Percentiles rank a stretch among this genome's conserved stretches.
phyloP scores from a whole-genome alignment of 768 basidiomycete species.

The Hericium alpestre region DNA sequence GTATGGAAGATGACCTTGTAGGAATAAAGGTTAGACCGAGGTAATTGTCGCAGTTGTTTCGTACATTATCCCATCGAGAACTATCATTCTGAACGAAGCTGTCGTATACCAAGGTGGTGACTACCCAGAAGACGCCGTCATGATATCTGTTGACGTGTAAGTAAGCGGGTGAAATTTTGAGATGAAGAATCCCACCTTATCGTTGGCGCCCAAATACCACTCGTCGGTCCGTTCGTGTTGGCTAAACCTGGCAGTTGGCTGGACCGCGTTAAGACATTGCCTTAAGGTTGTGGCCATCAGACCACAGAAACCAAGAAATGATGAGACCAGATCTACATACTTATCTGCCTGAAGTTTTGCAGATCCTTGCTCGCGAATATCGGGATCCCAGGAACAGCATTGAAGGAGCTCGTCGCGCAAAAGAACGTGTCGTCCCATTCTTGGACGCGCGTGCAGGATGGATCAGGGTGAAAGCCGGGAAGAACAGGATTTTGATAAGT shows the following conservation, averaged over 20 bases:
- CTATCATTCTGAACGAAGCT: slow-evolving; percentile 7
- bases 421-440: slow-evolving; percentile 20
- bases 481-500: slow-evolving; percentile 3
- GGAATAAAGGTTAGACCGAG: too few species aligned
- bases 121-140: slow-evolving; percentile 12
- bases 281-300: not conserved
- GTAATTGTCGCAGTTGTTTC: not conserved
- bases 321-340: slow-evolving; percentile 5
- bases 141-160: slow-evolving; percentile 3
- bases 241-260: slow-evolving; percentile 13
- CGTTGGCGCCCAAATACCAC: slow-evolving; percentile 14
- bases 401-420: slow-evolving; percentile 25
- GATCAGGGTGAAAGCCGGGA: slow-evolving; percentile 24
- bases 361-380: slow-evolving; percentile 23
- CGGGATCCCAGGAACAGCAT: slow-evolving; percentile 26
- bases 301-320: too few species aligned
- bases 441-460: slow-evolving; percentile 22
- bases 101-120: slow-evolving; percentile 14
- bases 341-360: slow-evolving; percentile 23
- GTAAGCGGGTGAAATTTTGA: not conserved
- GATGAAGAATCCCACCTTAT: not conserved
- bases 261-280: slow-evolving; percentile 12
- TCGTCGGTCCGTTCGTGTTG: slow-evolving; percentile 9
- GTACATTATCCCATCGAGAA: slow-evolving; percentile 15
- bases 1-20: slow-evolving; percentile 10